Conservation (phyloP, 768 basidiomycete species). For the Leccinum subgranulosum region DNA sequence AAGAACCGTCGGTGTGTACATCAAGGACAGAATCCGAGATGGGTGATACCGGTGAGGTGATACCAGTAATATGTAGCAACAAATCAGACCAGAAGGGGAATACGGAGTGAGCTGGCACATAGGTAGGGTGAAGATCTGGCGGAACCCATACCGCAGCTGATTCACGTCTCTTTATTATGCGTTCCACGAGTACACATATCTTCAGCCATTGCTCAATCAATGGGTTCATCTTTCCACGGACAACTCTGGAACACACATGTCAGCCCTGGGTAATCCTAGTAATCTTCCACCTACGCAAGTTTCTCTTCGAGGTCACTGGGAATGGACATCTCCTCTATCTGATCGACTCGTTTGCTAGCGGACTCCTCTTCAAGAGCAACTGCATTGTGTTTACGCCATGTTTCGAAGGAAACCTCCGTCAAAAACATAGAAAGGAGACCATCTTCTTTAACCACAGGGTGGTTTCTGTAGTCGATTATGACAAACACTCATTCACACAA, state of each 20-base stretch:
- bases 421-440: conserved; percentile 80
- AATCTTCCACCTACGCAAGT: conserved; percentile 51
- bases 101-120: conserved; percentile 67
- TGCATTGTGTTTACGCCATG: conserved; percentile 77
- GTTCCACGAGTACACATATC: conserved; percentile 82
- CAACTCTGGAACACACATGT: conserved; percentile 44
- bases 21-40: conserved; percentile 13
- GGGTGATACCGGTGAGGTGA: conserved; percentile 21
- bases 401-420: conserved; percentile 78
- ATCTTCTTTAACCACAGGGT: conserved; percentile 88
- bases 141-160: conserved; percentile 81
- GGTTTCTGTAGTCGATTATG: conserved; percentile 56
- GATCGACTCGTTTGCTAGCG: conserved; percentile 69
- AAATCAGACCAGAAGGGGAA: conserved; percentile 48
- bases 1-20: conserved; percentile 9
- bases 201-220: conserved; percentile 92
- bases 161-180: conserved; percentile 86
- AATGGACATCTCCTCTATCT: conserved; percentile 86
- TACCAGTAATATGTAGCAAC: conserved; percentile 32
- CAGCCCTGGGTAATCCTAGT: neutral
- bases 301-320: conserved; percentile 93
- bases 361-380: conserved; percentile 90
- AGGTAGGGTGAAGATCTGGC: conserved; percentile 59
- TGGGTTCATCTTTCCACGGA: conserved; percentile 71
- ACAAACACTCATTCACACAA: neutral